Evolutionary conservation across 805 yeast genomes (phyloP).

Genomic region (Lachancea lanzarotensis): DNA sequence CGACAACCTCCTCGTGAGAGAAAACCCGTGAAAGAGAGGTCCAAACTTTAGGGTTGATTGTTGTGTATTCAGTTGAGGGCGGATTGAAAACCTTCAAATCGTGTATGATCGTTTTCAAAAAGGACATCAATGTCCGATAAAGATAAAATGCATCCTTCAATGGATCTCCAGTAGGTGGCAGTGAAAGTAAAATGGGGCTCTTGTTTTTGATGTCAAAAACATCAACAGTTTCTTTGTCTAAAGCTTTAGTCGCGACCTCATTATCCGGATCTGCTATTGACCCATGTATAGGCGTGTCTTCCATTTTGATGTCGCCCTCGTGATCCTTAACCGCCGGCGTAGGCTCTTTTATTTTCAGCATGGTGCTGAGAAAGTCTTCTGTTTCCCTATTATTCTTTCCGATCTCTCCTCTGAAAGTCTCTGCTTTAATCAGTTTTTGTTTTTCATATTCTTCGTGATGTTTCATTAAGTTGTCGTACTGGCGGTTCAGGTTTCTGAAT

Average conservation of each 20-base stretch:
- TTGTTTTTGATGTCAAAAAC: conserved; percentile 42
- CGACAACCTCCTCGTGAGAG: conserved; percentile 72
- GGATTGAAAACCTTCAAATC: conserved; percentile 89
- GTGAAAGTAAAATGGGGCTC: conserved; percentile 55
- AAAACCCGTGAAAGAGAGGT: conserved; percentile 79
- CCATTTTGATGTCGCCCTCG: conserved; percentile 13
- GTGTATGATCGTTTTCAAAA: conserved; percentile 80
- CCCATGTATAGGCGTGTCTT: conserved; percentile 10
- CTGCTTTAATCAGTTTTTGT: conserved; percentile 38
- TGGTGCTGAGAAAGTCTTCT: conserved; percentile 32
- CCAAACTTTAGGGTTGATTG: conserved; percentile 57
- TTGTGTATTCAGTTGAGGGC: conserved; percentile 52
- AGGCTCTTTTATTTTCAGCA: conserved; percentile 25
- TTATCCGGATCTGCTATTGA: background rate
- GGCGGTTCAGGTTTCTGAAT: conserved; percentile 66
- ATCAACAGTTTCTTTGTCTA: conserved; percentile 23
- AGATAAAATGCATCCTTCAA: conserved; percentile 82
- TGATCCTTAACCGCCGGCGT: conserved; percentile 22
- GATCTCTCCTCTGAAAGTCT: conserved; percentile 33
- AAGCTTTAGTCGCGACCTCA: background rate
- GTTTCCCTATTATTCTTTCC: conserved; percentile 34
- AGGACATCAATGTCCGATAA: conserved; percentile 82
- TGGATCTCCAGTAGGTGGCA: conserved; percentile 49
- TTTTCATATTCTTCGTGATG: conserved; percentile 51
- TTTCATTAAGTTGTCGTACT: conserved; percentile 57